Base-by-base conservation (phyloP, 805 yeast genomes). In the Candida golubevii region DNA sequence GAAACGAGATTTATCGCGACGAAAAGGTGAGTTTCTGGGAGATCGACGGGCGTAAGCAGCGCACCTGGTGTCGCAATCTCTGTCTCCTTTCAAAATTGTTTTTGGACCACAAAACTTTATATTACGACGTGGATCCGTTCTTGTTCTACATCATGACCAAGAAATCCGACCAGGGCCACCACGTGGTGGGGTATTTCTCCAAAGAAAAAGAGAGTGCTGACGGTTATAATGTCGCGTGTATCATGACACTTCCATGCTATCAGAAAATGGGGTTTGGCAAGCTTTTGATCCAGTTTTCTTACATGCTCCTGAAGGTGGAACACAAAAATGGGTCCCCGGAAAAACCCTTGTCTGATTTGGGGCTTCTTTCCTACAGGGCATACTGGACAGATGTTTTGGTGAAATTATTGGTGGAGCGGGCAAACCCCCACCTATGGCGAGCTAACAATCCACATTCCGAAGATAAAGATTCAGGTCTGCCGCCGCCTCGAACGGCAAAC, bases 101-200 rank as follows among this genome's bases (percentile, higher is more conserved):
- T 58, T 70, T 93, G 58, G 99, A 93, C 67, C 99, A 93, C 71
- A 93, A 93, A 62, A 89, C 99, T 0, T 74, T 93, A 32, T 93
- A 93, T 66, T 93, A 93, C 62, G 99, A 93, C 62, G 99, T 93
- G 38, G 99, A 93, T 63, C 99, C 99, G 3, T 93, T 93, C 55
- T 68, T 93, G 56, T 93, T 93, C 61, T 93, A 93, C 62, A 86
- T 96, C 58, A 93, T 93, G 99, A 89, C 97, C 1, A 76, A 80
- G 46, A 75, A 88, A 48, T 96, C 91, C 56, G 89, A 85, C 48
- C 77, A 79, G 48, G 99, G 99, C 2, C 98, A 91, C 63, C 98
- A 93, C 66, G 71, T 93, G 38, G 97, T 93, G 6, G 99, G 99
- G 0, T 93, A 86, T 61, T 93, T 93, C 59, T 90, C 98, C 7